Evolutionary conservation across 2,329 filamentous ascomycete species (phyloP).

Genomic region (Shiraia bambusicola): DNA sequence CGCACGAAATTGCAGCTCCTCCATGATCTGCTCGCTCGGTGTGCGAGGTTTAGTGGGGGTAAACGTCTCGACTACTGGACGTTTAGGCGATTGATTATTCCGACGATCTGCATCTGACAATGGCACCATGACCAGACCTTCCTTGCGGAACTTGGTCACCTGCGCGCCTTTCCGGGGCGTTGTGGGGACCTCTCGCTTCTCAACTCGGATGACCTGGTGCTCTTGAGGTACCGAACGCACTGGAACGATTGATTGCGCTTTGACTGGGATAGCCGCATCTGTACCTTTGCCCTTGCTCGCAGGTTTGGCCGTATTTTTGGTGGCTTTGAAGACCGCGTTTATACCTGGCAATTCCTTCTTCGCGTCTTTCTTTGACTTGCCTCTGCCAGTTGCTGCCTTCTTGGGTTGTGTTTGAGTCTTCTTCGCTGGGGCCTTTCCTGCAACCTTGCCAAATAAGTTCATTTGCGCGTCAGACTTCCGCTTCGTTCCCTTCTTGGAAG

Average conservation of each 20-base stretch:
- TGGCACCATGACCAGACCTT: slow-evolving; percentile 24
- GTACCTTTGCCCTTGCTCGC: slow-evolving; percentile 16
- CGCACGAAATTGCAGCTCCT: slow-evolving; percentile 18
- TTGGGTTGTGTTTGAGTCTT: slow-evolving; percentile 30
- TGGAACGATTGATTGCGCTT: slow-evolving; percentile 10
- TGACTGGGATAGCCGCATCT: slow-evolving; percentile 4
- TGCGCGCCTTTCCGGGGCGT: slow-evolving; percentile 19
- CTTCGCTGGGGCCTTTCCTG: slow-evolving; percentile 27
- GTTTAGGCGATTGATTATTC: slow-evolving; percentile 34
- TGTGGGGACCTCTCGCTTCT: slow-evolving; percentile 14
- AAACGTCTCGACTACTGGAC: slow-evolving; percentile 32
- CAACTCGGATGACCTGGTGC: slow-evolving; percentile 17
- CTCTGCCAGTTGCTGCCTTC: slow-evolving; percentile 29
- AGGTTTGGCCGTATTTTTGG: slow-evolving; percentile 25
- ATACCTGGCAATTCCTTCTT: slow-evolving; percentile 27
- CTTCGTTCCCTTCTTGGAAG: slow-evolving; percentile 37
- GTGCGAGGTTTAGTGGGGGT: slow-evolving; percentile 34
- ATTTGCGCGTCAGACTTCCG: slow-evolving; percentile 30
- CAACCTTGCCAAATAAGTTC: slow-evolving; percentile 23
- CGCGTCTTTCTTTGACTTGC: slow-evolving; percentile 28
- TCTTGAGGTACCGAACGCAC: slow-evolving; percentile 13
- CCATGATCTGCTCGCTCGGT: slow-evolving; percentile 29
- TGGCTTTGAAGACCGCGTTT: slow-evolving; percentile 33
- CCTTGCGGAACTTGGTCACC: slow-evolving; percentile 28
- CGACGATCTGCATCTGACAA: slow-evolving; percentile 33